These are phyloP conservation scores for Obba rivulosa DNA, from an alignment of 768 basidiomycete species.

Conservation along the genomic window DNA sequence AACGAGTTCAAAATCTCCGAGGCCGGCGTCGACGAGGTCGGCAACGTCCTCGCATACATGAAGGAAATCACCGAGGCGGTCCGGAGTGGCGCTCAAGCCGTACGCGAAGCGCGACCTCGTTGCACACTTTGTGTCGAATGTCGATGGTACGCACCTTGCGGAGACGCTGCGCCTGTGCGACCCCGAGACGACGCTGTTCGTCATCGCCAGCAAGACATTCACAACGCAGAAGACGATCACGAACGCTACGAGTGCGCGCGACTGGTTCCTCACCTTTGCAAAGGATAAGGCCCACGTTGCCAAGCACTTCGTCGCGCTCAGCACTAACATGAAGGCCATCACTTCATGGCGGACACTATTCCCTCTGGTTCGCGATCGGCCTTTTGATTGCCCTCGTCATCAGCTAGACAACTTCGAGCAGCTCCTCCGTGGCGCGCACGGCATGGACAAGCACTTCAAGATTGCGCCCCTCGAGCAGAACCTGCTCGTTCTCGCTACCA, in stretches of 20 bases:
- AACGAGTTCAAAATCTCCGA: conserved; percentile 79
- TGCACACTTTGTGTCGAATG: conserved; percentile 91
- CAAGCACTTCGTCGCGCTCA: conserved; percentile 98
- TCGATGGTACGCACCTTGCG: conserved; percentile 95
- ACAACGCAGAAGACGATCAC: conserved; percentile 99
- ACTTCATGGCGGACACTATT: conserved; percentile 95
- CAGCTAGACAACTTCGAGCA: conserved; percentile 93
- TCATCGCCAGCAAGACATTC: conserved; percentile 98
- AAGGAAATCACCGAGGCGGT: conserved; percentile 83
- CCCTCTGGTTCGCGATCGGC: conserved; percentile 97
- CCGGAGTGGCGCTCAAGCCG: conserved; percentile 84
- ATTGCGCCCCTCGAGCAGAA: conserved; percentile 84
- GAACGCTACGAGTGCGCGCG: conserved; percentile 89
- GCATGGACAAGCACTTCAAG: conserved; percentile 97
- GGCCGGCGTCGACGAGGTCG: conserved; percentile 77
- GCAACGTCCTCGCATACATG: conserved; percentile 83
- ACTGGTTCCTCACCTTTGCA: conserved; percentile 90
- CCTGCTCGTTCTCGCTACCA: conserved; percentile 83
- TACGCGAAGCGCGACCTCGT: conserved; percentile 88
- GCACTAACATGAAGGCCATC: conserved; percentile 92
- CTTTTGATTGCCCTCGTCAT: conserved; percentile 90
- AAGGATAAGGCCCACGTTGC: conserved; percentile 89
- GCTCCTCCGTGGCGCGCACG: conserved; percentile 88
- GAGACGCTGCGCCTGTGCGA: conserved; percentile 80
- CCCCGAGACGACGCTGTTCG: conserved; percentile 92